Conservation (phyloP, 192 early-diverging fungal genomes). For the Entomortierella chlamydospora region DNA sequence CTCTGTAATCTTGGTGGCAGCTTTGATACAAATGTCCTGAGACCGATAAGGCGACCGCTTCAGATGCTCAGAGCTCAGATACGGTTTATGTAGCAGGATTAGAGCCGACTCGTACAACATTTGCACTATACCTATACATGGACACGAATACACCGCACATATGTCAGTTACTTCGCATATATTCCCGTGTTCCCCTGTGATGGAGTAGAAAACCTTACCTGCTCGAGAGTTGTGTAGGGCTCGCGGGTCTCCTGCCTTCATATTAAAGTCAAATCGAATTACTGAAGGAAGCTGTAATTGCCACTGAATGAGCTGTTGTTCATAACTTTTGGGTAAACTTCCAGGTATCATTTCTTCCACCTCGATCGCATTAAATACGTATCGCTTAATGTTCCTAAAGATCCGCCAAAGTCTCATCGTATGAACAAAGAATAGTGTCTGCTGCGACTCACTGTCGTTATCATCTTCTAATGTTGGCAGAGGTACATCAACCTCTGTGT, state of each 20-base stretch:
- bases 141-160: no score
- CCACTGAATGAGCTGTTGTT: constrained; percentile 53
- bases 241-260: constrained; percentile 40
- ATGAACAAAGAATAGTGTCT: constrained; percentile 30
- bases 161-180: no score
- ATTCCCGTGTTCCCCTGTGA: no score
- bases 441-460: constrained; percentile 23
- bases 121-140: constrained; percentile 46
- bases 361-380: constrained; percentile 43
- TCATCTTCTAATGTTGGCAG: constrained; percentile 7
- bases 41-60: constrained; percentile 51
- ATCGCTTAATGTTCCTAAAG: constrained; percentile 49
- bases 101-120: constrained; percentile 51
- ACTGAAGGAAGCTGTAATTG: constrained; percentile 39
- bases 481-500: constrained; percentile 43
- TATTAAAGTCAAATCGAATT: constrained; percentile 36
- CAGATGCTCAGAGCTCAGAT: constrained; percentile 43
- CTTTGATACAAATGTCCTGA: constrained; percentile 54
- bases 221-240: constrained; percentile 45
- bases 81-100: constrained; percentile 48
- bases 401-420: constrained; percentile 41
- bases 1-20: constrained; percentile 50
- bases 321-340: constrained; percentile 44
- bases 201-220: constrained; percentile 15
- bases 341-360: constrained; percentile 48